phyloP scores from a whole-genome alignment of 202 grass and related monocot species.

The Miscanthus sacchariflorus region DNA sequence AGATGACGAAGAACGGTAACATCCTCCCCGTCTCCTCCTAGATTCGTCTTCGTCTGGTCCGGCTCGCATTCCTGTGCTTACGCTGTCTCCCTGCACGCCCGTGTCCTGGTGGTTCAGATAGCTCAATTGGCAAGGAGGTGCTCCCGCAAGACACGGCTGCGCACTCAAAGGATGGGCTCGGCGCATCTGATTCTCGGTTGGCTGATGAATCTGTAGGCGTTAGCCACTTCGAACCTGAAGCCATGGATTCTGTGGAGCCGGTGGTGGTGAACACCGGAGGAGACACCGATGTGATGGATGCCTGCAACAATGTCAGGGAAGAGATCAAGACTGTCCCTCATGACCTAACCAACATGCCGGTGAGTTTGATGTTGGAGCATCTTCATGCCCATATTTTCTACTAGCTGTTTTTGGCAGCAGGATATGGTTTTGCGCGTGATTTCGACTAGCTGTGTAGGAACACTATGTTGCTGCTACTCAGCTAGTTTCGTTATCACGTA shows the following conservation, averaged over 20 bases:
- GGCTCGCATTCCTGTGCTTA: neutral
- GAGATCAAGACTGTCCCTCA: conserved; percentile 9
- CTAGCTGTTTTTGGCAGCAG: neutral
- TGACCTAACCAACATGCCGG: conserved; percentile 48
- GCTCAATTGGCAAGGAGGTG: conserved; percentile 1
- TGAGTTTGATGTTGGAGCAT: conserved; percentile 30
- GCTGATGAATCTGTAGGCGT: neutral
- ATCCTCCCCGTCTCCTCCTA: neutral
- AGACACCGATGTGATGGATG: conserved; percentile 31
- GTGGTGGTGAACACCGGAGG: conserved; percentile 1
- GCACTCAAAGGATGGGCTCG: neutral
- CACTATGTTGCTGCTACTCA: neutral
- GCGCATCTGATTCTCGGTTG: neutral
- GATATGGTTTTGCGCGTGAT: neutral
- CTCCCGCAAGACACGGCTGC: neutral
- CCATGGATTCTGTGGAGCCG: neutral
- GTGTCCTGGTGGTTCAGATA: conserved; percentile 20
- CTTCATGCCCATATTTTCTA: conserved; percentile 9
- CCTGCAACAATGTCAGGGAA: neutral
- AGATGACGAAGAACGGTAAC: conserved; percentile 67
- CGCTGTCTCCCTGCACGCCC: neutral
- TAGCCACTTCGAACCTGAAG: neutral
- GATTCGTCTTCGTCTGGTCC: neutral
- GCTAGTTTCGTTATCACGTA: neutral
- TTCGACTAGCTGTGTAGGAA: neutral